Evolutionary conservation across 129 eudicot genomes (phyloP).

Genomic region (Arctium lappa): DNA sequence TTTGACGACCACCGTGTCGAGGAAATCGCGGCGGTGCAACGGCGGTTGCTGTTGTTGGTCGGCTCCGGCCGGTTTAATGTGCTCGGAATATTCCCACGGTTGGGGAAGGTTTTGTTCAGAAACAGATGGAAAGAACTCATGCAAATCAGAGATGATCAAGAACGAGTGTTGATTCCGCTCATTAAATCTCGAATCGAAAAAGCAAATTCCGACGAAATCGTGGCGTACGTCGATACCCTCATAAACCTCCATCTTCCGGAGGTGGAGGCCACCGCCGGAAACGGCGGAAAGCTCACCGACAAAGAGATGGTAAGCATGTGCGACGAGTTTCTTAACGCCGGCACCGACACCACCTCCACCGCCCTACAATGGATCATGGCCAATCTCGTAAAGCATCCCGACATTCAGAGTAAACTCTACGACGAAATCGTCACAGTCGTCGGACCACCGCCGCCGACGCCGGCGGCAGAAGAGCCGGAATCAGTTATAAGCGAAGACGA

Average conservation of each 20-base stretch:
- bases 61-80: constrained; percentile 27
- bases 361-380: constrained; percentile 79
- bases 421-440: constrained; percentile 44
- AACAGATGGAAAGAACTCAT: constrained; percentile 48
- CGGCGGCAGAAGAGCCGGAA: not conserved
- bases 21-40: constrained; percentile 35
- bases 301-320: constrained; percentile 47
- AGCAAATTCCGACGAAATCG: not conserved
- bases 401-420: constrained; percentile 51
- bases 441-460: constrained; percentile 22
- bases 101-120: constrained; percentile 44
- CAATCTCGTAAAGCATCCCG: constrained; percentile 55
- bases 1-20: constrained; percentile 41
- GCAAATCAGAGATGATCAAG: constrained; percentile 24
- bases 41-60: constrained; percentile 1
- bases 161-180: constrained; percentile 29
- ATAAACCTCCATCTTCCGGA: constrained; percentile 35
- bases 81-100: constrained; percentile 37
- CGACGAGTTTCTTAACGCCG: constrained; percentile 53
- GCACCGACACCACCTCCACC: constrained; percentile 59
- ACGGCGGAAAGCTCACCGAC: constrained; percentile 31
- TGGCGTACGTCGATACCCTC: constrained; percentile 59
- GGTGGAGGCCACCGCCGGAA: constrained; percentile 13
- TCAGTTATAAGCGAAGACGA: constrained; percentile 43
- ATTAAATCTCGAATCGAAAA: constrained; percentile 33